Evolutionary conservation across 108 stramenopile species (phyloP), one percentile per base, ranked within the genome.

Genomic region (Chaetoceros muelleri): DNA sequence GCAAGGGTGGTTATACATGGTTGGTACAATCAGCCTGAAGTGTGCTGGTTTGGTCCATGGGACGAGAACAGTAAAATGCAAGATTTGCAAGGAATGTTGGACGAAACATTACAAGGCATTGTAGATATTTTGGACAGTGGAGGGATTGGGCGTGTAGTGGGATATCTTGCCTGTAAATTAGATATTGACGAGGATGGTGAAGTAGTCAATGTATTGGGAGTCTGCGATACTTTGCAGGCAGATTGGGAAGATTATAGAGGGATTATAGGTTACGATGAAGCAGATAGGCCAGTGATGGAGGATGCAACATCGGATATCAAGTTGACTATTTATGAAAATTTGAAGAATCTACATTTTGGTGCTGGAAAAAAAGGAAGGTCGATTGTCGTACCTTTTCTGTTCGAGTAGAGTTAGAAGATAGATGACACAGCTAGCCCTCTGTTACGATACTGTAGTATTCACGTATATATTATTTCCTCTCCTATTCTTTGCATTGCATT

Each of bases 21-120:
- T 13, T 74, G 73, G 73, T 74, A 70, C 49, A 54, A 52, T 40
- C 51, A 63, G 18, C 71, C 71, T 23, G 64, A 72, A 44, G 34
- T 52, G 7, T 47, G 44, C 24, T 72, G 65, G 66, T 72, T 72
- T 58, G 71, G 66, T 1, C 19, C 30, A 29, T 67, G 56, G 58
- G 63, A 64, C 7, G 49, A 26, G 49, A n/a, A n/a, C n/a, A 20
- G 13, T 23, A 24, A 30, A 1, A 44, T 44, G 23, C 17, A 28
- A 17, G 60, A 53, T 17, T 24, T 8, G n/a, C 29, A 18, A 24
- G 34, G 27, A 34, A 34, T 31, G 0, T 27, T 72, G 0, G 63
- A 70, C 34, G 22, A 52, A 2, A 23, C 53, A 0, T 24, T 70
- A 2, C 47, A 70, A 40, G 52, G 58, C 2, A 50, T 70, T 5